A percentile compares a stretch with the other conserved stretches of the same genome.
Evolutionary conservation across 1,139 yeast species (phyloP).

Genomic region (Debaryomycetaceae sp.): DNA sequence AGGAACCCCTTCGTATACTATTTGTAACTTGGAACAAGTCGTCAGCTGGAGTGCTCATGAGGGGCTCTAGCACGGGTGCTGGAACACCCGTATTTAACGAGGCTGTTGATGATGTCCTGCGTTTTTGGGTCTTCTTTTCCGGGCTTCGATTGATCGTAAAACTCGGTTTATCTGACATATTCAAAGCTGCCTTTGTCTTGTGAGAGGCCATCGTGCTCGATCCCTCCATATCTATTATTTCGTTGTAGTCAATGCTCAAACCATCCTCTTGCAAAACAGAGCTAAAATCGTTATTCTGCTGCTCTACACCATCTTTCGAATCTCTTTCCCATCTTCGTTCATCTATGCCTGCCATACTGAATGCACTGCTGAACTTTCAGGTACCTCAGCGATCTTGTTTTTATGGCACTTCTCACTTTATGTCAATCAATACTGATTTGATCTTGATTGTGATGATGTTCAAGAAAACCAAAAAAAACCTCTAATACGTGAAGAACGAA

Average conservation of each 20-base stretch:
- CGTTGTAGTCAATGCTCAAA: neutral
- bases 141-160: neutral
- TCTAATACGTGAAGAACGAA: no score
- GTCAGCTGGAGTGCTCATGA: neutral
- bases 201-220: slow-evolving; percentile 1
- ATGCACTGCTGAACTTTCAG: neutral
- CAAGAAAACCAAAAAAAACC: no score
- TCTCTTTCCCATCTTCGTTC: neutral
- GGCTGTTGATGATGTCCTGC: slow-evolving; percentile 12
- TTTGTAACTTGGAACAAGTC: slow-evolving; percentile 38
- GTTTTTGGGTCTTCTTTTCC: slow-evolving; percentile 9
- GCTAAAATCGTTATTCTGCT: neutral
- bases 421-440: neutral
- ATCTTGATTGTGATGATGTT: neutral
- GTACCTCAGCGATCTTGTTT: neutral
- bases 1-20: slow-evolving; percentile 14
- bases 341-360: neutral
- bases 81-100: neutral
- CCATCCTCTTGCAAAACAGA: neutral
- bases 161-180: neutral
- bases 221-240: neutral
- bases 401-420: neutral
- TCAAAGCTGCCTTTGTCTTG: slow-evolving; percentile 1
- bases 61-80: neutral
- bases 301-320: neutral